Conservation (phyloP, 2,329 filamentous ascomycete genomes). For the Verticillium longisporum region DNA sequence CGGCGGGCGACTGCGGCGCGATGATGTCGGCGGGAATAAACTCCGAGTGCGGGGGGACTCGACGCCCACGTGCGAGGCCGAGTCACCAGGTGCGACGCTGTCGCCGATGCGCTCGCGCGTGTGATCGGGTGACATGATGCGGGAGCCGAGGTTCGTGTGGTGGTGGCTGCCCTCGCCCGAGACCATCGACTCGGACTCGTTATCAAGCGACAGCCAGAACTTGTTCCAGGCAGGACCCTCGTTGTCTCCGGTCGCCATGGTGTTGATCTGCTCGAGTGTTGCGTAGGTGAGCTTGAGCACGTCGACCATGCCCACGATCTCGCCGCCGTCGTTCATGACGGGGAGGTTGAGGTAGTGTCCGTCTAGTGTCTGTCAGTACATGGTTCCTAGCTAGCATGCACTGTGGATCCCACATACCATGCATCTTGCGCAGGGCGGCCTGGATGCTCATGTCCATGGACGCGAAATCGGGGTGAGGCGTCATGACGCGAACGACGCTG, state of each 20-base stretch:
- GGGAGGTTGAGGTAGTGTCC: constrained; percentile 97
- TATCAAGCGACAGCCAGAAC: constrained; percentile 94
- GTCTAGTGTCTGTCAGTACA: constrained; percentile 48
- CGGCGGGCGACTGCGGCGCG: constrained; percentile 54
- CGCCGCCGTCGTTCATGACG: constrained; percentile 94
- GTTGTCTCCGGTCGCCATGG: constrained; percentile 79
- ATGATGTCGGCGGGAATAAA: constrained; percentile 40
- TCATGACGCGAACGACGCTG: constrained; percentile 98
- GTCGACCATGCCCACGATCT: constrained; percentile 99
- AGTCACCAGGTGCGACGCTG: constrained; percentile 87
- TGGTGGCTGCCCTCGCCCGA: constrained; percentile 77
- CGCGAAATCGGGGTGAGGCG: constrained; percentile 96
- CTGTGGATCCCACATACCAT: constrained; percentile 55
- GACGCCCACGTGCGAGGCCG: constrained; percentile 82
- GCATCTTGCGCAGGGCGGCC: constrained; percentile 96
- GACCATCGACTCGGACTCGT: constrained; percentile 93
- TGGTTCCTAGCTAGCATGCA: neutral
- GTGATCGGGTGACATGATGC: constrained; percentile 75
- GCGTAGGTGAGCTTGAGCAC: constrained; percentile 97
- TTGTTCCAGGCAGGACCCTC: constrained; percentile 99
- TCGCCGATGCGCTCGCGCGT: constrained; percentile 66
- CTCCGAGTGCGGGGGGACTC: constrained; percentile 65
- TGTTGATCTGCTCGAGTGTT: constrained; percentile 95
- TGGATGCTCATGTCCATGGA: constrained; percentile 99
- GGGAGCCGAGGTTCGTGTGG: constrained; percentile 57